Base-by-base conservation (phyloP, 306 rosid species). In the Lathyrus sativus region DNA sequence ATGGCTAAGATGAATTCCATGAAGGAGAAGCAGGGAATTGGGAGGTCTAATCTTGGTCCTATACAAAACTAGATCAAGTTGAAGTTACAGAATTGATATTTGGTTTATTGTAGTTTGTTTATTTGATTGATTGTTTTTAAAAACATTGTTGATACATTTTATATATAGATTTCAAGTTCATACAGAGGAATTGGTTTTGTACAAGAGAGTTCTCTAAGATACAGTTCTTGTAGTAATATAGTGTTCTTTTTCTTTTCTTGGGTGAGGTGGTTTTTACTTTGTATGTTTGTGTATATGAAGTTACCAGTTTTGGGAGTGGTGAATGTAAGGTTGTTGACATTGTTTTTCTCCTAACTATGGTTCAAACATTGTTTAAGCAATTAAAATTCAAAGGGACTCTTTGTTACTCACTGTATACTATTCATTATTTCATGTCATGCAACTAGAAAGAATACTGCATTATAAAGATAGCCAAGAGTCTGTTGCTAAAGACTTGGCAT, bases 1-100 rank as follows among this genome's bases (percentile, higher is more conserved):
- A 58, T 87, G 74, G 92, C 89, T 79, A 89, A 85, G 86, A 82
- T 87, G 78, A 86, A 92, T 26, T 92, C 98, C 31, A 54, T 86
- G 70, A 85, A 69, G 62, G 83, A 81, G 82, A 75, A 79, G 79
- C 83, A 74, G 33, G 80, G 70, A 41, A 80, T 78, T 45, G 78
- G 85, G 53, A 82, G 77, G 85, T 87, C 91, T 46, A 89, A 85
- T 62, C 75, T 89, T 7, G 89, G 95, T 65, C 89, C 65, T 70
- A 70, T 71, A 62, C 59, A 59, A 44, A 60, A 41, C 31, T 28
- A 80, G 65, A 65, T 35, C 73, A 44, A 65, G 57, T n/a, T 46
- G 37, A 44, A 74, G 50, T 44, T 73, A 11, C 29, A 60, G n/a
- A 42, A 13, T 15, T 22, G 39, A 13, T 22, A 11, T 54, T 57